Percentiles rank a stretch among this genome's conserved stretches.
phyloP scores from a whole-genome alignment of 1,284 basidiomycete genomes.

The Psilocybe mexicana region DNA sequence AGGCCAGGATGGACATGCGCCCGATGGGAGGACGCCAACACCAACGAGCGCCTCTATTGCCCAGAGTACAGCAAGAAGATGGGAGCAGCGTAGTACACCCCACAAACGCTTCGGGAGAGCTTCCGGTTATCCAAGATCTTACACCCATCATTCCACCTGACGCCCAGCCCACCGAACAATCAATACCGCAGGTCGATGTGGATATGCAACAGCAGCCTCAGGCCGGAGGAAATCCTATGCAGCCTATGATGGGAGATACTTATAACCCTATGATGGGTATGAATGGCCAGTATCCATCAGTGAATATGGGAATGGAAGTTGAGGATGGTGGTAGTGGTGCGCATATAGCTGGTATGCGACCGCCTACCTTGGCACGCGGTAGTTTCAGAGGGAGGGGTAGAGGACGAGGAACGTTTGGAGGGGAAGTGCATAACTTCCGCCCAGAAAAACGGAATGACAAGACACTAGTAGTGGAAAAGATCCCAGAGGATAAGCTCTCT shows the following conservation, averaged over 20 bases:
- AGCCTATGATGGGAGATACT: slow-evolving; percentile 13
- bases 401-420: slow-evolving; percentile 50
- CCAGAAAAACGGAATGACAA: slow-evolving; percentile 72
- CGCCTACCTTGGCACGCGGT: slow-evolving; percentile 29
- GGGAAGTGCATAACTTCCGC: slow-evolving; percentile 65
- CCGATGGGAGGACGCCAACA: slow-evolving; percentile 41
- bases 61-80: slow-evolving; percentile 51
- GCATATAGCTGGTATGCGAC: slow-evolving; percentile 27
- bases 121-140: slow-evolving; percentile 78
- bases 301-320: slow-evolving; percentile 39
- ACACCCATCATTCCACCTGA: slow-evolving; percentile 52
- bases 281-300: slow-evolving; percentile 20
- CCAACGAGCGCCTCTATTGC: slow-evolving; percentile 56
- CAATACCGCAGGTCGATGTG: slow-evolving; percentile 18
- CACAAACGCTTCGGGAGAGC: slow-evolving; percentile 56
- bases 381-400: slow-evolving; percentile 35
- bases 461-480: slow-evolving; percentile 93
- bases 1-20: slow-evolving; percentile 77
- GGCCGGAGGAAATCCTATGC: slow-evolving; percentile 5
- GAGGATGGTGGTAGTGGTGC: slow-evolving; percentile 28
- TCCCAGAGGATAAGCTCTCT: slow-evolving; percentile 81
- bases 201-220: slow-evolving; percentile 26
- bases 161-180: slow-evolving; percentile 26
- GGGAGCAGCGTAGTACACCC: slow-evolving; percentile 36
- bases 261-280: slow-evolving; percentile 19